Conservation (phyloP, 2,329 filamentous ascomycete genomes). For the Diaporthe sp. region DNA sequence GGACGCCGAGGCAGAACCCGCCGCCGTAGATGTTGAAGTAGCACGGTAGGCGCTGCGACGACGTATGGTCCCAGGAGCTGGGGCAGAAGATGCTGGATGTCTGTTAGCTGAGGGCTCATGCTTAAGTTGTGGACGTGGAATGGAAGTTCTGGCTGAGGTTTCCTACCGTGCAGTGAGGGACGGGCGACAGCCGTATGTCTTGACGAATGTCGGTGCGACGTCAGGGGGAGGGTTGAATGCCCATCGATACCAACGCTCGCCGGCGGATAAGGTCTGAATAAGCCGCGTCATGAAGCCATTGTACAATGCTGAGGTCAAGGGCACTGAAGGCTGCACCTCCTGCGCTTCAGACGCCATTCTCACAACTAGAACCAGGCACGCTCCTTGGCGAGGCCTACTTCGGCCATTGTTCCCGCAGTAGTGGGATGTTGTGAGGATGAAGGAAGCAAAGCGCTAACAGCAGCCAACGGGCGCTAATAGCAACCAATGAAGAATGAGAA, state of each 20-base stretch:
- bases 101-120: neutral
- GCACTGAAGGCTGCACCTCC: neutral
- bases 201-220: neutral
- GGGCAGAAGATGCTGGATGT: neutral
- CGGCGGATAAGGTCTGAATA: neutral
- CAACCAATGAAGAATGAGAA: too few species aligned
- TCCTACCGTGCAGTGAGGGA: neutral
- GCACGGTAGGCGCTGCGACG: neutral
- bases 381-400: too few species aligned
- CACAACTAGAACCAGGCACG: neutral
- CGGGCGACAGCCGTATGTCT: neutral
- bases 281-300: neutral
- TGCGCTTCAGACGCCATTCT: neutral
- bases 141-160: neutral
- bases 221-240: neutral
- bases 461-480: neutral
- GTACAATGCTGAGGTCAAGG: neutral
- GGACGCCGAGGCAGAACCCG: neutral
- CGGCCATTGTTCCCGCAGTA: neutral
- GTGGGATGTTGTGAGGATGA: neutral
- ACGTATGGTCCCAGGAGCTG: neutral
- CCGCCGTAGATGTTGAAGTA: slow-evolving; percentile 4
- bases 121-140: neutral
- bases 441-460: neutral
- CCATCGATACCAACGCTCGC: neutral